Evolutionary conservation across 2,329 filamentous ascomycete genomes (phyloP).

Genomic region (Plectosphaerella sp.): DNA sequence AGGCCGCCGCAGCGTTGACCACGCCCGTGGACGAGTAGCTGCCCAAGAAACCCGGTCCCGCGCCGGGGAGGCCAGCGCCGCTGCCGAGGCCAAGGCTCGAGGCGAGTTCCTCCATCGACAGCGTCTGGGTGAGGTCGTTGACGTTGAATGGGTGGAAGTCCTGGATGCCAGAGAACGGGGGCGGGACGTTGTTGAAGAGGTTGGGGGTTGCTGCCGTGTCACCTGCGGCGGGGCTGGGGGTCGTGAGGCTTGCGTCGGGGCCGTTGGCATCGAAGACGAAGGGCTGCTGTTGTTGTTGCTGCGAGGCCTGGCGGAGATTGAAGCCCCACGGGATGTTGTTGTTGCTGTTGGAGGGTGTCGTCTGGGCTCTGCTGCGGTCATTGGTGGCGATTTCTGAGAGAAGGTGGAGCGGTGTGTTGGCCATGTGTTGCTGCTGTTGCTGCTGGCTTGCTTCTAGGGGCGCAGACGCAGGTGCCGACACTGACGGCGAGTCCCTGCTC

Average conservation of each 20-base stretch:
- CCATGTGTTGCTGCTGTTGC: constrained; percentile 15
- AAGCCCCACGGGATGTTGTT: constrained; percentile 11
- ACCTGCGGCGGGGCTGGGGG: constrained; percentile 6
- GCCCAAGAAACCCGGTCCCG: constrained; percentile 6
- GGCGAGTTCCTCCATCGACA: constrained; percentile 11
- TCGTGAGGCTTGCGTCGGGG: constrained; percentile 11
- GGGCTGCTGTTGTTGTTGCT: constrained; percentile 22
- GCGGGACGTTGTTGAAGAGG: background rate
- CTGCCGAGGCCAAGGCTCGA: constrained; percentile 6
- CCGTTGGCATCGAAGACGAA: constrained; percentile 28
- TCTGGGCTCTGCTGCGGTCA: constrained; percentile 16
- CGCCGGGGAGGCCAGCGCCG: background rate
- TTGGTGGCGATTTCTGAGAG: constrained; percentile 54
- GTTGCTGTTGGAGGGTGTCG: constrained; percentile 12
- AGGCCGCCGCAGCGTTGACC: background rate
- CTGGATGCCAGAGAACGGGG: background rate
- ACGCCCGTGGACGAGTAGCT: background rate
- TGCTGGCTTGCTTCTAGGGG: background rate
- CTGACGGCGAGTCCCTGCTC: background rate
- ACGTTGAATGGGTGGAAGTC: background rate
- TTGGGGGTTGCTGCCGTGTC: constrained; percentile 1
- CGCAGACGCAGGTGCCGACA: constrained; percentile 1
- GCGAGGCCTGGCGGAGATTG: constrained; percentile 2
- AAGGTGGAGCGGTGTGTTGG: constrained; percentile 50
- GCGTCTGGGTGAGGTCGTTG: background rate